These are phyloP conservation scores for Fusarium pseudonygamai DNA, from an alignment of 2,329 filamentous ascomycete species.

Conservation along the genomic window DNA sequence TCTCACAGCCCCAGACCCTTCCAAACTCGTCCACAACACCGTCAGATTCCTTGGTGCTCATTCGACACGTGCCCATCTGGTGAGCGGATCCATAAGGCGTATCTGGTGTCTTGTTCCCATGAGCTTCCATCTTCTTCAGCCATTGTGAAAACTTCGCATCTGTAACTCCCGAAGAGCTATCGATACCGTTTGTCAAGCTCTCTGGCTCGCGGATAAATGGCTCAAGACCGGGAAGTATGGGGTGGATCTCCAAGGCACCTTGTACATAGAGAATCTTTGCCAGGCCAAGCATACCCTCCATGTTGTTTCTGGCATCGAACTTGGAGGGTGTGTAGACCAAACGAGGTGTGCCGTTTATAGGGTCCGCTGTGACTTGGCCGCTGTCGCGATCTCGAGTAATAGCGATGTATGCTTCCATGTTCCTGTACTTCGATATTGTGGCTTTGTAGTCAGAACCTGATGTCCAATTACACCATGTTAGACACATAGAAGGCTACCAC, in stretches of 20 bases:
- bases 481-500: background rate
- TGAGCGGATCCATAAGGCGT: background rate
- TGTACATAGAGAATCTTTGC: background rate
- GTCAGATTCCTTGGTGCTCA: background rate
- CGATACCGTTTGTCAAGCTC: background rate
- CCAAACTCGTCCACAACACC: background rate
- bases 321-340: background rate
- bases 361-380: background rate
- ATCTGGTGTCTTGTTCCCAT: constrained; percentile 4
- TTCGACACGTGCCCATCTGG: background rate
- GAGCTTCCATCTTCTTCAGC: background rate
- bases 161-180: background rate
- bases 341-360: background rate
- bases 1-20: background rate
- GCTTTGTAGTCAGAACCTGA: background rate
- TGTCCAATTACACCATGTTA: background rate
- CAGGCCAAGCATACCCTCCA: background rate
- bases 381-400: background rate
- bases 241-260: background rate
- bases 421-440: background rate
- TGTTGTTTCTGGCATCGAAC: background rate
- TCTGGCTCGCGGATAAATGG: background rate
- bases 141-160: background rate
- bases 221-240: background rate
- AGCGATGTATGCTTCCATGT: background rate